These are phyloP conservation scores for Coemansia biformis DNA, from an alignment of 192 early-diverging fungal genomes.

Conservation along the genomic window DNA sequence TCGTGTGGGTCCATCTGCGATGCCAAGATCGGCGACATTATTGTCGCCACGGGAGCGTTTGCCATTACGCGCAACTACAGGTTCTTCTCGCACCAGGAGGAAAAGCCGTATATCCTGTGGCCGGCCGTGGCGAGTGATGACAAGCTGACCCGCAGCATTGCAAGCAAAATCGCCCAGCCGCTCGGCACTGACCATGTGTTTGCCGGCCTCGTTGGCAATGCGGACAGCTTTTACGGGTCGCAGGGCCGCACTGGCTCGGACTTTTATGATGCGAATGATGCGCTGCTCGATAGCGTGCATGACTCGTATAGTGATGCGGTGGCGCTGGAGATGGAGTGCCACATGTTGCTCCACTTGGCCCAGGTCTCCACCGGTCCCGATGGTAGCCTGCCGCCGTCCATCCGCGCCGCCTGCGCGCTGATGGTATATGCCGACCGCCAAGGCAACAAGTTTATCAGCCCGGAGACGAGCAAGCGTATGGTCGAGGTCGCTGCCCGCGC, in stretches of 20 bases:
- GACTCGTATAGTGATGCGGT: conserved; percentile 13
- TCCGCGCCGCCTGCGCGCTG: conserved; percentile 70
- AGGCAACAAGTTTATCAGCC: conserved; percentile 62
- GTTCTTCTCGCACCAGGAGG: conserved; percentile 52
- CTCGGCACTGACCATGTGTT: conserved; percentile 46
- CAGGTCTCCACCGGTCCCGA: conserved; percentile 38
- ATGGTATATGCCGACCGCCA: conserved; percentile 80
- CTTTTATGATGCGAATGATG: conserved; percentile 75
- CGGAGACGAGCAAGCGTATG: conserved; percentile 12
- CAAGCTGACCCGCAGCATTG: conserved; percentile 45
- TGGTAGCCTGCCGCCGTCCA: conserved; percentile 22
- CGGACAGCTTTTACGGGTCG: conserved; percentile 81
- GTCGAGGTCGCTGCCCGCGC: conserved; percentile 7
- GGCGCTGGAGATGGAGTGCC: conserved; percentile 84
- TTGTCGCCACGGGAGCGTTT: conserved; percentile 64
- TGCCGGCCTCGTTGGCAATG: conserved; percentile 65
- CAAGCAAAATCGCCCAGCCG: conserved; percentile 15
- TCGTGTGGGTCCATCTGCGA: conserved; percentile 74
- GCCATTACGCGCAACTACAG: conserved; percentile 67
- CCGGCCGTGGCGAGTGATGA: conserved; percentile 56
- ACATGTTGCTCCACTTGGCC: conserved; percentile 78
- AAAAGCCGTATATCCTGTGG: conserved; percentile 64
- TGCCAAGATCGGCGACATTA: conserved; percentile 57
- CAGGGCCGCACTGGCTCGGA: conserved; percentile 67
- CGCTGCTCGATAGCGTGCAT: conserved; percentile 54